Conservation (phyloP, 2,329 filamentous ascomycete species). For the Alternaria consortialis region DNA sequence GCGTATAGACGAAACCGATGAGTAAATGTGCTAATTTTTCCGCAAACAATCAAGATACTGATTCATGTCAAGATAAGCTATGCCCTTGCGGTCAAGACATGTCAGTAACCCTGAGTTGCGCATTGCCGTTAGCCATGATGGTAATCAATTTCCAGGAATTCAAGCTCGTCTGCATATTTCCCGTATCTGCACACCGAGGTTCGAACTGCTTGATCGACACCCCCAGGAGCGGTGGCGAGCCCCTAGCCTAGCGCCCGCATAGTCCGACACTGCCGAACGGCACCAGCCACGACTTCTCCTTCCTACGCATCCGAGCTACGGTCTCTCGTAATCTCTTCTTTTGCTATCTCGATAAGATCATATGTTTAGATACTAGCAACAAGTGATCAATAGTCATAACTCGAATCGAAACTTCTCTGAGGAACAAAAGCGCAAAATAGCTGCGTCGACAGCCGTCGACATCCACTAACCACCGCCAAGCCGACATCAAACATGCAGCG, state of each 20-base stretch:
- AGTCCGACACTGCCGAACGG: background rate
- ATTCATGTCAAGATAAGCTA: no score
- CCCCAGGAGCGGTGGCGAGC: background rate
- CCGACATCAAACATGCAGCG: constrained; percentile 32
- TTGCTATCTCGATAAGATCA: background rate
- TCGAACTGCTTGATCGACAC: background rate
- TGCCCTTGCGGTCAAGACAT: no score
- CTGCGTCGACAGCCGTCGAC: background rate
- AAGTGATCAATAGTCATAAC: background rate
- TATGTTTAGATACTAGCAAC: background rate
- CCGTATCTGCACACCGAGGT: background rate
- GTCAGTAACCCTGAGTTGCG: no score
- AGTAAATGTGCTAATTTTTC: no score
- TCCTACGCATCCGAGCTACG: background rate
- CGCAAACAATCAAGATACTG: no score
- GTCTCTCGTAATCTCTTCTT: background rate
- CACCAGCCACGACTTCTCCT: background rate
- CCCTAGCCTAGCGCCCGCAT: constrained; percentile 3
- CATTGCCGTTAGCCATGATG: no score
- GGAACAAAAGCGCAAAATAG: background rate
- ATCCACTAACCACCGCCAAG: constrained; percentile 18
- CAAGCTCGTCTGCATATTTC: background rate
- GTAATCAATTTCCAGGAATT: no score
- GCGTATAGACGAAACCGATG: no score
- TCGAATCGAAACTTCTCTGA: background rate